A percentile compares a stretch with the other conserved stretches of the same genome.
These are phyloP conservation scores for Chlorella sorokiniana DNA, from an alignment of 139 green algal genomes.

Conservation along the genomic window DNA sequence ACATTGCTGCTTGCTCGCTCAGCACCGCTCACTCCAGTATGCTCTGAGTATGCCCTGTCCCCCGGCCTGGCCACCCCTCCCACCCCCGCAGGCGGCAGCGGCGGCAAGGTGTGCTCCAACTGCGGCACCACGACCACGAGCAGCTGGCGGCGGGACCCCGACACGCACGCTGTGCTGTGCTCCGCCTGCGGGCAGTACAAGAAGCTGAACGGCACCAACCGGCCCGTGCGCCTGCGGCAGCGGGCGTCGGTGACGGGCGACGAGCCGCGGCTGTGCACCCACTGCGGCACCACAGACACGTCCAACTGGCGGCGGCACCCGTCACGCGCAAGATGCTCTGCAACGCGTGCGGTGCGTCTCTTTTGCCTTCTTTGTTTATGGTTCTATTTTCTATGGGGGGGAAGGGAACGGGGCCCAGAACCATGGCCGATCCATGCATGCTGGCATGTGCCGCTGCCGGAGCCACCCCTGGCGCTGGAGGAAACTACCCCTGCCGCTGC, in stretches of 20 bases:
- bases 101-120: constrained; percentile 25
- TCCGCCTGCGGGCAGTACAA: constrained; percentile 27
- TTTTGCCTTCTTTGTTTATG: no score
- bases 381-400: no score
- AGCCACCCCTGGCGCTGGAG: no score
- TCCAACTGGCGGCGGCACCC: constrained; percentile 29
- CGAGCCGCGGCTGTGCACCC: neutral
- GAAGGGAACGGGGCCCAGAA: no score
- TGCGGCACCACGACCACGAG: constrained; percentile 6
- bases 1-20: no score
- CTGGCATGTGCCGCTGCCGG: no score
- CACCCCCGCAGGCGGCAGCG: neutral
- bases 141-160: constrained; percentile 22
- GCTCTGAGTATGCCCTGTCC: no score
- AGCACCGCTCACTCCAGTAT: no score
- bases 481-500: neutral
- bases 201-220: constrained; percentile 14
- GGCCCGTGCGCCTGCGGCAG: constrained; percentile 1
- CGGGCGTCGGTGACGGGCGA: neutral
- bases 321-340: constrained; percentile 5
- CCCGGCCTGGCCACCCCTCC: neutral
- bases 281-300: constrained; percentile 17
- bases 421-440: no score
- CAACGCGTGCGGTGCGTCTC: constrained; percentile 13
- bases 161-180: neutral